phyloP scores from a whole-genome alignment of 345 rosid genomes.

The Lepidium didymum region DNA sequence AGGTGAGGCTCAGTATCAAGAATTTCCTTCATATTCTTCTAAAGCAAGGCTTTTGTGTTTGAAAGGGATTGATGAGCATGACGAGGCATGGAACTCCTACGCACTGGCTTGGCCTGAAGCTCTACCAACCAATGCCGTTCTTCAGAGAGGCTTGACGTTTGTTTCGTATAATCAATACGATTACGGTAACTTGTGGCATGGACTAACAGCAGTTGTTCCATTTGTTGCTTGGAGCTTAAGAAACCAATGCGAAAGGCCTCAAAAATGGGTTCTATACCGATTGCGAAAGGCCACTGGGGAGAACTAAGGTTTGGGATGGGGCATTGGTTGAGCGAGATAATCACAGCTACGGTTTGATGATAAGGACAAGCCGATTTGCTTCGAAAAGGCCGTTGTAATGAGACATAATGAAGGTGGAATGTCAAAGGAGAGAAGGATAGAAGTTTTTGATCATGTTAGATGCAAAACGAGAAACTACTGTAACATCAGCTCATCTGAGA shows the following conservation, averaged over 20 bases:
- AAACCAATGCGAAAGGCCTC: constrained; percentile 42
- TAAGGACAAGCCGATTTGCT: constrained; percentile 44
- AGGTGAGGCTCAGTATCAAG: constrained; percentile 57
- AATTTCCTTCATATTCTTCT: constrained; percentile 57
- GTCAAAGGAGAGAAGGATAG: constrained; percentile 59
- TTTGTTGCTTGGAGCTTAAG: constrained; percentile 61
- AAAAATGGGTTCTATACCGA: constrained; percentile 57
- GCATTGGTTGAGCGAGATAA: constrained; percentile 38
- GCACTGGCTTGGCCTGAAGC: constrained; percentile 63
- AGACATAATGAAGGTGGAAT: constrained; percentile 76
- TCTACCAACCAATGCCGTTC: constrained; percentile 44
- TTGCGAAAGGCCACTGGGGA: too few species aligned
- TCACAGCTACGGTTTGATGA: constrained; percentile 32
- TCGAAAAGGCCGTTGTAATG: constrained; percentile 72
- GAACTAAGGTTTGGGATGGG: constrained; percentile 53
- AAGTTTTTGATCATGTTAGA: constrained; percentile 51
- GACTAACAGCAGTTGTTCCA: constrained; percentile 42
- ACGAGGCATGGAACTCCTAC: constrained; percentile 68
- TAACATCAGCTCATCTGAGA: constrained; percentile 30
- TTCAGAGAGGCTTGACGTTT: constrained; percentile 55
- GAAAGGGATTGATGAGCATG: constrained; percentile 52
- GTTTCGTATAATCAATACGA: constrained; percentile 60
- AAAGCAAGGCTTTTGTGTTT: constrained; percentile 49
- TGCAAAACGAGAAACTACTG: constrained; percentile 52
- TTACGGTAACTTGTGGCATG: constrained; percentile 71